phyloP scores from a whole-genome alignment of 2,329 filamentous ascomycete genomes.

The Paraphaeosphaeria sporulosa region DNA sequence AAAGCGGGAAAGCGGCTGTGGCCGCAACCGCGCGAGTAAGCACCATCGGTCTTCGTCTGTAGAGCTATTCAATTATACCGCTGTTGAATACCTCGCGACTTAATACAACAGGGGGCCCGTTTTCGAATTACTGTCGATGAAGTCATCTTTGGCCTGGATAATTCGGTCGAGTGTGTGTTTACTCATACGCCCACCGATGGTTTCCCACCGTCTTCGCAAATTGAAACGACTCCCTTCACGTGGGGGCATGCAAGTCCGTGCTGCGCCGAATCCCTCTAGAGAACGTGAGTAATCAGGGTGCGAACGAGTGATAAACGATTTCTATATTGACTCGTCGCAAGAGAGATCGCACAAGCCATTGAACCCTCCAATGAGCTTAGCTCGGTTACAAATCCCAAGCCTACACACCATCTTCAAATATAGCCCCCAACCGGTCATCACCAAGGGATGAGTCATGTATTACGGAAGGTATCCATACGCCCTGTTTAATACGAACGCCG shows the following conservation, averaged over 20 bases:
- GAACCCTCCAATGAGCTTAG: background rate
- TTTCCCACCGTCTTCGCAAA: background rate
- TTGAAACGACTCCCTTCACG: background rate
- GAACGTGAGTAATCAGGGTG: background rate
- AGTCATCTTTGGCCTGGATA: background rate
- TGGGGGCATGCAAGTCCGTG: background rate
- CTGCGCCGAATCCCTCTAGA: background rate
- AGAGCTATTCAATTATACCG: background rate
- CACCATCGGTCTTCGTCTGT: background rate
- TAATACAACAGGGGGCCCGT: background rate
- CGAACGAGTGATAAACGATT: background rate
- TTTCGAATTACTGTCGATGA: background rate
- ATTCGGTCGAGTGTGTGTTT: background rate
- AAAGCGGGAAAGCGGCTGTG: slow-evolving; percentile 9
- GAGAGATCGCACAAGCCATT: background rate
- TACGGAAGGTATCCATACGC: background rate
- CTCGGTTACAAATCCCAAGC: background rate
- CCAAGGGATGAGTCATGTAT: background rate
- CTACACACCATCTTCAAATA: background rate
- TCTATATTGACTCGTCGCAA: background rate
- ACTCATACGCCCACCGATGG: background rate
- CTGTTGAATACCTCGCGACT: background rate
- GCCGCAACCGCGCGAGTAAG: background rate
- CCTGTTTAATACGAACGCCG: background rate
- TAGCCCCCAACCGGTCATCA: background rate